Evolutionary conservation across 192 early-diverging fungal species (phyloP).

Genomic region (Linnemannia exigua): DNA sequence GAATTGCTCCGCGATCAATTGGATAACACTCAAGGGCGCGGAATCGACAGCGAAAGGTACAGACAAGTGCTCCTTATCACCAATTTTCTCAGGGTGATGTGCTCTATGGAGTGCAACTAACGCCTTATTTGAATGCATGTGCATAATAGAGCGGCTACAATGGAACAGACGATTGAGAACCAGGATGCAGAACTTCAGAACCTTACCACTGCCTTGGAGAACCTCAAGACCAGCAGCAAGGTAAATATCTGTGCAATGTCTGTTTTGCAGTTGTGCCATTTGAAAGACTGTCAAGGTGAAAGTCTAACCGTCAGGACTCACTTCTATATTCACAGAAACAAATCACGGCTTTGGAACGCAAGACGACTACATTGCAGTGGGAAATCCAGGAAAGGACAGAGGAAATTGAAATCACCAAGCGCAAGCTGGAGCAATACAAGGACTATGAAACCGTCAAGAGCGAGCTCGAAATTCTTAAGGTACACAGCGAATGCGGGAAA

Average conservation of each 20-base stretch:
- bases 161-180: slow-evolving; percentile 58
- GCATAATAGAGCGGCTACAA: slow-evolving; percentile 33
- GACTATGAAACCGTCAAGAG: slow-evolving; percentile 92
- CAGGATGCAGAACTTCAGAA: slow-evolving; percentile 45
- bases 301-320: background rate
- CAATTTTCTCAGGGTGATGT: background rate
- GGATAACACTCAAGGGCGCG: slow-evolving; percentile 45
- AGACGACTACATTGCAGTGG: slow-evolving; percentile 28
- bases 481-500: slow-evolving; percentile 18
- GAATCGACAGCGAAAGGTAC: slow-evolving; percentile 46
- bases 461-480: slow-evolving; percentile 89
- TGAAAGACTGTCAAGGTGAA: background rate
- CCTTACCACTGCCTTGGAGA: slow-evolving; percentile 32
- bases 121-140: background rate
- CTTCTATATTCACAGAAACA: slow-evolving; percentile 27
- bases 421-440: slow-evolving; percentile 70
- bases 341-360: slow-evolving; percentile 49
- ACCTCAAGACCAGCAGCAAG: slow-evolving; percentile 34
- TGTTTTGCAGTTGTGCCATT: background rate
- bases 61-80: too few species aligned
- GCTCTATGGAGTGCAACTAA: background rate
- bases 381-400: slow-evolving; percentile 64
- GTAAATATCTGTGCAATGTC: background rate
- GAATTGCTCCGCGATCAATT: slow-evolving; percentile 55
- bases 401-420: slow-evolving; percentile 70